phyloP scores from a whole-genome alignment of 495 filamentous ascomycete genomes.

The Aspergillus saccharolyticus region DNA sequence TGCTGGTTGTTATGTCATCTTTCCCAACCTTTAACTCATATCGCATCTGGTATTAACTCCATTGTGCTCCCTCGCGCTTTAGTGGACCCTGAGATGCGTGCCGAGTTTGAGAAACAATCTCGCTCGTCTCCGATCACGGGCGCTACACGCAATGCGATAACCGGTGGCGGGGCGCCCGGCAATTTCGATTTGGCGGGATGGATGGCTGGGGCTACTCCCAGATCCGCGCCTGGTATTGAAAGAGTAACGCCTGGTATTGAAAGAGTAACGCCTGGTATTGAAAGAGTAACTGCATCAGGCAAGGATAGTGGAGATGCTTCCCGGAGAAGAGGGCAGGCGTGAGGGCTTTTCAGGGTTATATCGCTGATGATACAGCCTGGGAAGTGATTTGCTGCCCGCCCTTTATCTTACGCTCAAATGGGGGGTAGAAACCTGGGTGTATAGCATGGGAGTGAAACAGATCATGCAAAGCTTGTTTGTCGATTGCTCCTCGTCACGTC shows the following conservation, averaged over 20 bases:
- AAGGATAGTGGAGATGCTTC: constrained; percentile 31
- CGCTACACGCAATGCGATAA: constrained; percentile 34
- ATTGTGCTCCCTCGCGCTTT: not conserved
- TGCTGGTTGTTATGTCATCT: too few species aligned
- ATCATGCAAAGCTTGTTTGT: too few species aligned
- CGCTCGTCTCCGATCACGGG: constrained; percentile 62
- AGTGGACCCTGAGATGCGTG: constrained; percentile 95
- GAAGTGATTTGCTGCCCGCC: not conserved
- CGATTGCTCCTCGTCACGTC: not conserved
- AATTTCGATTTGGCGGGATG: constrained; percentile 85
- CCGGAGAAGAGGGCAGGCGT: constrained; percentile 30
- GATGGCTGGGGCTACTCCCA: constrained; percentile 54
- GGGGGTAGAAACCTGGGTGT: too few species aligned
- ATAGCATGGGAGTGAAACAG: too few species aligned
- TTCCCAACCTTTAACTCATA: not conserved
- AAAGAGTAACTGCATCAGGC: constrained; percentile 22
- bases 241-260: too few species aligned
- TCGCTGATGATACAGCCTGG: too few species aligned
- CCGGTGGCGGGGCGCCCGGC: constrained; percentile 36
- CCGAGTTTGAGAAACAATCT: constrained; percentile 87
- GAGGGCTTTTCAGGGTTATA: not conserved
- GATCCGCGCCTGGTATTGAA: constrained; percentile 22
- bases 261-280: constrained; percentile 22
- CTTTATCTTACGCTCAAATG: too few species aligned
- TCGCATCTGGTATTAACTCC: not conserved